Base-by-base conservation (phyloP, 2,329 filamentous ascomycete species). In the Metarhizium album region DNA sequence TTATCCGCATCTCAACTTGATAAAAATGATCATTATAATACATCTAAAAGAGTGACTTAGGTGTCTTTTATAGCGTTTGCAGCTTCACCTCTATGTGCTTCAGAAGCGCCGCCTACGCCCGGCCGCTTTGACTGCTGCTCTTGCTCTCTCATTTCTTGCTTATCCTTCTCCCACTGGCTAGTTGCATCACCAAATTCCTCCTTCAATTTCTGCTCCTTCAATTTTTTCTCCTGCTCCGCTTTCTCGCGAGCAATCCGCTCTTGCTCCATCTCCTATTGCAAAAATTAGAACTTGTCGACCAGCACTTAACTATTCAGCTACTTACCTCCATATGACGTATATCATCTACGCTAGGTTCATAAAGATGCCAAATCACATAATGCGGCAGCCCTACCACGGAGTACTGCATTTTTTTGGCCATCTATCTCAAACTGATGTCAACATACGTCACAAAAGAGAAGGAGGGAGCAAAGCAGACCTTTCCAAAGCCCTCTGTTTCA, bases 361-460 rank as follows among this genome's bases (percentile, higher is more conserved):
- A 98, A 62, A 98, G 76, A 83, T 98, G 93, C 93, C 93, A 98
- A 57, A 98, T 96, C 1, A 90, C 95, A 68, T 98, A 98, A 66
- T 98, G 93, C 6, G 93, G 93, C 45, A 98, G 76, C 31, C 93
- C 93, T 52, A 98, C 86, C 18, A 98, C 93, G 0, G 90, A 95
- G 64, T 88, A 97, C 53, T 86, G 78, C 93, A 98, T 97, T 53
- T 88, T 84, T 68, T 89, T 93, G 16, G 93, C 88, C 93, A 98
- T 98, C 90, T 95, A 9, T 24, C n/a, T 14, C 23, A 7, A 46
- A 8, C 7, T 23, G 9, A 6, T 14, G 23, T 48, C 22, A 48
- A 23, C 18, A 29, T 24, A 27, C 3, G 35, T 35, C 18, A 37
- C 16, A 31, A 46, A 31, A 46, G 4, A 46, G 18, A 45, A 13